Percentiles rank a stretch among this genome's conserved stretches.
Evolutionary conservation across 495 filamentous ascomycete genomes (phyloP).

Genomic region (Pyronema omphalodes): DNA sequence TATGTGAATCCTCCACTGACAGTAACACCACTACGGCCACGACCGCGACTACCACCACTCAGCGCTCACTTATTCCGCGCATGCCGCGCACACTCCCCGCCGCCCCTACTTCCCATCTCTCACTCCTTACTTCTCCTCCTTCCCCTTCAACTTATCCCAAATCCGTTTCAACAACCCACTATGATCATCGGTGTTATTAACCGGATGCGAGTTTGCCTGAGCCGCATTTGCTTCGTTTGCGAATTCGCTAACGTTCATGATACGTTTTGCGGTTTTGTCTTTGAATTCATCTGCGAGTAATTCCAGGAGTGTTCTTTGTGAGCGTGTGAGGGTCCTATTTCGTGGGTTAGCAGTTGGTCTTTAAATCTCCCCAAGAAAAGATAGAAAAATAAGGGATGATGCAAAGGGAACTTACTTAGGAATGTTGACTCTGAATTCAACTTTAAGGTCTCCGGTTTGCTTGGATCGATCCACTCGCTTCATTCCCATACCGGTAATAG

Average conservation of each 20-base stretch:
- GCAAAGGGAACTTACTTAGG: constrained; percentile 45
- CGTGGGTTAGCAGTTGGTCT: background rate
- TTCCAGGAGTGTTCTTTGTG: constrained; percentile 80
- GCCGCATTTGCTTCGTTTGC: constrained; percentile 27
- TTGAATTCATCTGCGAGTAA: constrained; percentile 89
- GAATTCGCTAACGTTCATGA: constrained; percentile 53
- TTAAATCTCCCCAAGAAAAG: too few species aligned
- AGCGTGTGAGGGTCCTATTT: constrained; percentile 39
- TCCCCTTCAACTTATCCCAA: constrained; percentile 57
- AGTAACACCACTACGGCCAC: too few species aligned
- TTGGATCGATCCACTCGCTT: constrained; percentile 44
- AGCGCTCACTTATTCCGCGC: too few species aligned
- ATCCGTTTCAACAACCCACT: constrained; percentile 76
- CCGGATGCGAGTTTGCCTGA: constrained; percentile 8
- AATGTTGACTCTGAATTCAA: constrained; percentile 90
- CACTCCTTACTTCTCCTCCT: background rate
- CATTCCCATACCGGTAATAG: constrained; percentile 79
- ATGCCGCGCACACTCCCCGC: too few species aligned
- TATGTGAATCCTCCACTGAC: too few species aligned
- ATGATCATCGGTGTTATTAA: constrained; percentile 39
- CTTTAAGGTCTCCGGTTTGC: constrained; percentile 49
- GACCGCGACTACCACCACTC: too few species aligned
- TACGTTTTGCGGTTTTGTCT: constrained; percentile 74
- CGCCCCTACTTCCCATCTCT: background rate
- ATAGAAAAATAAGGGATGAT: too few species aligned